Base-by-base conservation (phyloP, 768 basidiomycete species). In the Leccinum truebloodii region DNA sequence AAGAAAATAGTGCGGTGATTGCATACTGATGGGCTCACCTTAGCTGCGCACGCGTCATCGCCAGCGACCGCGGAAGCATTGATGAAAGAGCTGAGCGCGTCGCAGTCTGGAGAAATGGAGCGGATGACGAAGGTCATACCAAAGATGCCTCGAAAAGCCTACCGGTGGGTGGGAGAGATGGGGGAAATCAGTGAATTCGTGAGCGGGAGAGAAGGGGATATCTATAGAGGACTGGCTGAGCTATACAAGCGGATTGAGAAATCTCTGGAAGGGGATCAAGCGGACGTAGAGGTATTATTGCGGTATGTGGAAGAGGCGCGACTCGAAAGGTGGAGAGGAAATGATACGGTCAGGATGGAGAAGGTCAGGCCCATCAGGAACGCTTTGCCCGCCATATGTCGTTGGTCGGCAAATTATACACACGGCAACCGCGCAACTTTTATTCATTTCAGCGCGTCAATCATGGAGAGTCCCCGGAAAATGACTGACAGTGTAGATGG, bases 81-180 rank as follows among this genome's bases (percentile, higher is more conserved):
- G 13, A 50, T 86, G 55, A 70, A 75, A 46, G 85, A 85, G 63
- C 72, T 86, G 35, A 65, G 72, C 49, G 60, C 68, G 22, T 85
- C 83, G 16, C 81, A 84, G 67, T 79, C 82, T 4, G 67, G 62
- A 18, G 58, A 80, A 28, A 73, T 87, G 12, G 64, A 76, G 61
- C 74, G 77, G 22, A 71, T 83, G 52, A 72, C 74, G 4, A 67
- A 66, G 51, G 62, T 63, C 2, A 69, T 86, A 30, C 81, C 83
- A 5, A 59, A 70, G 35, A 84, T 86, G 83, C 70, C 84, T 20
- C 83, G 81, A n/a, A 88, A 86, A 63, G 83, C 83, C 4, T 86
- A 88, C 64, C 77, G 86, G 54, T 87, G 80, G 81, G 79, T 82
- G 14, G 81, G 80, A 51, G 85, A 87, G 74, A 87, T 86, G 86